phyloP scores from a whole-genome alignment of 2,329 filamentous ascomycete genomes.

The Capronia americana region DNA sequence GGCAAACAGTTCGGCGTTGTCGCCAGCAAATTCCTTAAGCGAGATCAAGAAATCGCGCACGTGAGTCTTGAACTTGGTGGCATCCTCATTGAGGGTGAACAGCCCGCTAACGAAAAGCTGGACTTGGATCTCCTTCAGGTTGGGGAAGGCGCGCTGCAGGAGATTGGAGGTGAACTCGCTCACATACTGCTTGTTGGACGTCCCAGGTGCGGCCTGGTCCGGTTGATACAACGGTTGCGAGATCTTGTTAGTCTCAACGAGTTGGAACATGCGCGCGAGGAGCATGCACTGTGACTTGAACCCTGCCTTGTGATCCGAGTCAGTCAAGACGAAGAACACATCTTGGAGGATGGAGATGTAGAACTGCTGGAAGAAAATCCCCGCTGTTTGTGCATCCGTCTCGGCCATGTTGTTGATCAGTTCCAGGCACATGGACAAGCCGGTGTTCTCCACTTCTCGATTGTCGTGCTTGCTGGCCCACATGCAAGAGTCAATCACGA shows the following conservation, averaged over 20 bases:
- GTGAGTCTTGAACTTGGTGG: constrained; percentile 93
- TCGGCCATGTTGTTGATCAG: constrained; percentile 97
- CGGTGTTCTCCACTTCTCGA: constrained; percentile 93
- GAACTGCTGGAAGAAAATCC: constrained; percentile 97
- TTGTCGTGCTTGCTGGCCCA: constrained; percentile 99
- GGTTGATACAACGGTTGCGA: constrained; percentile 86
- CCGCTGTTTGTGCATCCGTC: constrained; percentile 82
- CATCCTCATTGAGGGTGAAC: constrained; percentile 85
- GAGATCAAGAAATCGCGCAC: constrained; percentile 97
- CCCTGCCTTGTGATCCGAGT: constrained; percentile 97
- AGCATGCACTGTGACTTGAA: constrained; percentile 98
- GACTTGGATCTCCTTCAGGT: constrained; percentile 89
- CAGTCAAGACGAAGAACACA: constrained; percentile 96
- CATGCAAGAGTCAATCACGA: constrained; percentile 98
- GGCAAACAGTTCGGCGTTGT: constrained; percentile 91
- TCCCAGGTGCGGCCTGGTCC: constrained; percentile 82
- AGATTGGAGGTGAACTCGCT: constrained; percentile 84
- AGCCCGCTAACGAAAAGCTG: constrained; percentile 86
- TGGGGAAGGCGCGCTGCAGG: constrained; percentile 88
- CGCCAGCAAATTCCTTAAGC: constrained; percentile 93
- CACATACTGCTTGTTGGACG: constrained; percentile 88
- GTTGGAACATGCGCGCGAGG: constrained; percentile 93
- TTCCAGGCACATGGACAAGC: constrained; percentile 97
- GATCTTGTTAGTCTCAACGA: constrained; percentile 88
- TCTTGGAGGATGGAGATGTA: constrained; percentile 95